Conservation (phyloP, 306 rosid genomes). For the Prosopis cineraria region DNA sequence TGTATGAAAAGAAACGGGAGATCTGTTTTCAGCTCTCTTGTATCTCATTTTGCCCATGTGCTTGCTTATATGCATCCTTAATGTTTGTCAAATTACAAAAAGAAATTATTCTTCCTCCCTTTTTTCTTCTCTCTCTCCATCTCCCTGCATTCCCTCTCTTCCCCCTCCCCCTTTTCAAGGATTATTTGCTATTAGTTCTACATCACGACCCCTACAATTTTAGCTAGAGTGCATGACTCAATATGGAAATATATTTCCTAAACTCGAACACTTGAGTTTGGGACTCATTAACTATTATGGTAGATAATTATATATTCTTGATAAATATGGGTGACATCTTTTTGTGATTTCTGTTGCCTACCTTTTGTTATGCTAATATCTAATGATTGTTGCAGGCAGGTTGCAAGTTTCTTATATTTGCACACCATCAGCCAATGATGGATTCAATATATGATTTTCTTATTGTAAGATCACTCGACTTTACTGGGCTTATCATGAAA, state of each 20-base stretch:
- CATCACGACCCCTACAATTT: neutral
- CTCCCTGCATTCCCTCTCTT: neutral
- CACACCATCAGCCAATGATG: conserved; percentile 90
- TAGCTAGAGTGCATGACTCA: neutral
- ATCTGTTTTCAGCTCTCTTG: conserved; percentile 16
- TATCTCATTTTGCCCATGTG: conserved; percentile 10
- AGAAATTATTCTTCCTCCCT: neutral
- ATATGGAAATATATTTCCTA: neutral
- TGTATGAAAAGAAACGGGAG: neutral
- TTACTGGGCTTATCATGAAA: conserved; percentile 34
- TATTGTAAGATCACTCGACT: conserved; percentile 62
- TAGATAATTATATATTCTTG: conserved; percentile 25
- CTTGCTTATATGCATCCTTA: conserved; percentile 18
- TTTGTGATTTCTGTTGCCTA: conserved; percentile 22
- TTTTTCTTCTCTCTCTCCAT: neutral
- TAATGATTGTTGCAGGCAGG: conserved; percentile 71
- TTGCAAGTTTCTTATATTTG: conserved; percentile 96
- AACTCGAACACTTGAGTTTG: neutral
- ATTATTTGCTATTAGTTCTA: neutral
- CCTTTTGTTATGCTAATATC: conserved; percentile 23
- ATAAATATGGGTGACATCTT: conserved; percentile 6
- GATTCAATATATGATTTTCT: conserved; percentile 84
- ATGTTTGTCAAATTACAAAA: conserved; percentile 14
- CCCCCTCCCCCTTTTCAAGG: neutral
- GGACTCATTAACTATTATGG: neutral